Conservation (phyloP, 2,329 filamentous ascomycete genomes). For the Paecilomyces fulvus region DNA sequence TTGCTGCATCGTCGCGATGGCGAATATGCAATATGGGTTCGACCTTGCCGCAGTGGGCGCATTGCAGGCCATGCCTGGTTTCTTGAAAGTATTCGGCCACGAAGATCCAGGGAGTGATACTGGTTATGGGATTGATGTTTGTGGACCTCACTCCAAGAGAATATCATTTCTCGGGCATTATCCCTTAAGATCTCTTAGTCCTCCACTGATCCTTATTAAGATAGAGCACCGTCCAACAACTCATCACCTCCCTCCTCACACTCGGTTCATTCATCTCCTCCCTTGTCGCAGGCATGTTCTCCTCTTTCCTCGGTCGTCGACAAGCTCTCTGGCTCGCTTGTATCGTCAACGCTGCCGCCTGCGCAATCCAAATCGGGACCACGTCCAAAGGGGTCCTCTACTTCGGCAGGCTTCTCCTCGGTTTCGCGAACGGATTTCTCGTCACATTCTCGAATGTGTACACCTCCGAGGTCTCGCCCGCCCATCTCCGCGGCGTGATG, state of each 20-base stretch:
- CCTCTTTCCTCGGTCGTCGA: conserved; percentile 40
- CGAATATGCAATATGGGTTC: conserved; percentile 47
- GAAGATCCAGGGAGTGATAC: conserved; percentile 25
- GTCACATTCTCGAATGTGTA: conserved; percentile 42
- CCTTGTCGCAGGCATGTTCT: conserved; percentile 40
- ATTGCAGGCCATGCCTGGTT: conserved; percentile 45
- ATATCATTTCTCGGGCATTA: too few relatives aligned
- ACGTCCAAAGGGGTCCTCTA: conserved; percentile 36
- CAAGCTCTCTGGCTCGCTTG: conserved; percentile 42
- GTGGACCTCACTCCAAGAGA: background rate
- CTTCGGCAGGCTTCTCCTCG: conserved; percentile 38
- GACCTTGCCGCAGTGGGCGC: conserved; percentile 41
- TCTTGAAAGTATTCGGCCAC: conserved; percentile 44
- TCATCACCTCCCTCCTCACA: conserved; percentile 46
- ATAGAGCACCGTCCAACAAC: conserved; percentile 43
- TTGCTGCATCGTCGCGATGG: conserved; percentile 39
- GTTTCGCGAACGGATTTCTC: conserved; percentile 38
- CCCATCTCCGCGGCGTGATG: conserved; percentile 42
- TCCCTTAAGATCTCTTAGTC: too few relatives aligned
- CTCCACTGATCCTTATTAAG: background rate
- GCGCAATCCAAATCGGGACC: conserved; percentile 38
- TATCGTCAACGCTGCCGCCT: conserved; percentile 36
- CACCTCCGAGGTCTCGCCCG: conserved; percentile 41
- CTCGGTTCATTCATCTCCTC: conserved; percentile 45
- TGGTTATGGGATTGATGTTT: conserved; percentile 13